Conservation (phyloP, 2,329 filamentous ascomycete species). For the Alternaria alternata region DNA sequence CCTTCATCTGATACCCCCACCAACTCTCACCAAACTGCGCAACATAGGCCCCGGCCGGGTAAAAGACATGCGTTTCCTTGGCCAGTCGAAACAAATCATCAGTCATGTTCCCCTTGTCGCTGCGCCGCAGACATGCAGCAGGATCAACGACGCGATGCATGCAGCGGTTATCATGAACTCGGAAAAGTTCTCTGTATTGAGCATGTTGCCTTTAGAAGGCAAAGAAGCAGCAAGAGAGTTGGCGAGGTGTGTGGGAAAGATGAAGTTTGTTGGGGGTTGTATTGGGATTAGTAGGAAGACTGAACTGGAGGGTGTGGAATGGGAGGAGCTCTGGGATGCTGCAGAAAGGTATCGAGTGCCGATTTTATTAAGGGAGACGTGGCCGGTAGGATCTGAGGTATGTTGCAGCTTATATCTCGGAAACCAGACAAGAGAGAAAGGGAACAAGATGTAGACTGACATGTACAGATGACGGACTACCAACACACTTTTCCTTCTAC, state of each 20-base stretch:
- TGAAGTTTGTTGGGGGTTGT: constrained; percentile 60
- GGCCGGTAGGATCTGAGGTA: constrained; percentile 31
- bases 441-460: neutral
- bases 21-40: constrained; percentile 33
- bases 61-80: constrained; percentile 34
- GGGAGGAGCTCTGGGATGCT: constrained; percentile 54
- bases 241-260: constrained; percentile 52
- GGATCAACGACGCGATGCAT: constrained; percentile 37
- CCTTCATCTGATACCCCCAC: constrained; percentile 26
- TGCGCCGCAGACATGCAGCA: constrained; percentile 26
- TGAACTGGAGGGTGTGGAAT: constrained; percentile 56
- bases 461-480: constrained; percentile 22
- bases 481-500: constrained; percentile 19
- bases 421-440: neutral
- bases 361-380: constrained; percentile 31
- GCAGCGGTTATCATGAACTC: constrained; percentile 31
- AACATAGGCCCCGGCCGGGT: constrained; percentile 31
- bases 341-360: constrained; percentile 55
- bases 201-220: constrained; percentile 52
- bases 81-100: constrained; percentile 35
- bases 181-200: constrained; percentile 55
- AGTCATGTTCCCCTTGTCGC: constrained; percentile 36
- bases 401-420: neutral
- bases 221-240: constrained; percentile 48
- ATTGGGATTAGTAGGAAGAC: constrained; percentile 52